Conservation (phyloP, 2,329 filamentous ascomycete species). For the Epichloe gansuensis region DNA sequence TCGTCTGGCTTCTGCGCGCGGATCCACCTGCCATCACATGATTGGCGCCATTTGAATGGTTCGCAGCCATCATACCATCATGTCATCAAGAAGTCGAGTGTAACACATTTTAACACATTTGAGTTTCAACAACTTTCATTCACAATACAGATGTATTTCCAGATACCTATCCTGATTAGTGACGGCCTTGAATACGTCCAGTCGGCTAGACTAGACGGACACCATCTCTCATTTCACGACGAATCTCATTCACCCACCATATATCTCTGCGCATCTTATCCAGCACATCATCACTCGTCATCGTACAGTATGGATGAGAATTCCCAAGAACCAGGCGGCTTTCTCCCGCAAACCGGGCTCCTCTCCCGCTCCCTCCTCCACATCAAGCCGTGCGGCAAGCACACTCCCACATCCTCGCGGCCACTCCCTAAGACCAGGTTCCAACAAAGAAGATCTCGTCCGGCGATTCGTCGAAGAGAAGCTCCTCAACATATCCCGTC, state of each 20-base stretch:
- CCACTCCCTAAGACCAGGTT: conserved; percentile 41
- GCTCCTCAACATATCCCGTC: conserved; percentile 41
- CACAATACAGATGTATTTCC: too few species aligned
- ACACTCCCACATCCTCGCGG: conserved; percentile 43
- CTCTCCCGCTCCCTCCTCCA: conserved; percentile 41
- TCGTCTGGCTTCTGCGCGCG: neutral
- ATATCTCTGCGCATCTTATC: too few species aligned
- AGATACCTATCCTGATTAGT: too few species aligned
- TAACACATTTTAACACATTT: too few species aligned
- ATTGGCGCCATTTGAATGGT: neutral
- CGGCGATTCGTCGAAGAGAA: conserved; percentile 44
- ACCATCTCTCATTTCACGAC: neutral
- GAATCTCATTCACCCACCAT: neutral
- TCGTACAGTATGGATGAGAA: neutral
- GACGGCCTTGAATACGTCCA: too few species aligned
- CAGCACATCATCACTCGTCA: neutral
- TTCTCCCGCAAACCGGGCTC: conserved; percentile 32
- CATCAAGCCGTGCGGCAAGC: conserved; percentile 28
- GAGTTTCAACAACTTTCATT: too few species aligned
- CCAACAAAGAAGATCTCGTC: conserved; percentile 47
- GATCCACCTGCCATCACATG: conserved; percentile 5
- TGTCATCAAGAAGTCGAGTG: too few species aligned
- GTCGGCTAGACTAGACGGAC: neutral
- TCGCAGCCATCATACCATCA: too few species aligned
- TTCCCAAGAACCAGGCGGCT: conserved; percentile 33